Base-by-base conservation (phyloP, 106 monocot species). In the Dendrobium chrysotoxum region DNA sequence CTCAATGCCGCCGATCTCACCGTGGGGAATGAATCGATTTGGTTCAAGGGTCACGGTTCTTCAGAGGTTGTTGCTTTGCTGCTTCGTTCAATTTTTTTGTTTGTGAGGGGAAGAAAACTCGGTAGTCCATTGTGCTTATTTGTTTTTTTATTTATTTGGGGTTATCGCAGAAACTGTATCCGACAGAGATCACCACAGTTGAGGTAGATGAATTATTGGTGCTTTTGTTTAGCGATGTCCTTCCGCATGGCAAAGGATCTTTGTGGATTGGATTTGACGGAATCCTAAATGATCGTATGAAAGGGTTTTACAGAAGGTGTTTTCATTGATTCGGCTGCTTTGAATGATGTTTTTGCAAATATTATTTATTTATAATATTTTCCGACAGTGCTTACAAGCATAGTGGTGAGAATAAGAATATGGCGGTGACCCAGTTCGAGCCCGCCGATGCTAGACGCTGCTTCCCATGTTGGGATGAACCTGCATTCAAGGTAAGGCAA, bases 401-500 rank as follows among this genome's bases (percentile, higher is more conserved):
- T 41, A 82, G 91, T 61, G 97, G 97, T 20, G 89, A 91, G 82
- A 88, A 85, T 66, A 89, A 84, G 57, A 92, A 94, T 78, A 97
- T 97, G 97, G 94, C 94, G 0, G 97, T 97, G 31, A 94, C 97
- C 1, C 97, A 97, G 65, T 97, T 94, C 44, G 90, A 97, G 85
- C 83, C 97, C 1, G 94, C 89, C 5, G 94, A 97, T 94, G 94
- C 94, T 6, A 84, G 97, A 40, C 90, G 94, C 9, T 97, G 97
- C 81, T 97, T 97, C 75, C 97, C 97, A 15, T 97, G 94, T 54
- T 97, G 97, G 97, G 97, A 97, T 88, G 97, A 97, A 54, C 97
- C 97, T 70, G 90, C 89, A 15, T 90, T 90, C 50, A 97, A 97
- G 94, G 94, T 97, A 61, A 21, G 75, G 4, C 25, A 28, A 35